Conservation (phyloP, 163 green algal genomes). For the Chloromonas sp. region DNA sequence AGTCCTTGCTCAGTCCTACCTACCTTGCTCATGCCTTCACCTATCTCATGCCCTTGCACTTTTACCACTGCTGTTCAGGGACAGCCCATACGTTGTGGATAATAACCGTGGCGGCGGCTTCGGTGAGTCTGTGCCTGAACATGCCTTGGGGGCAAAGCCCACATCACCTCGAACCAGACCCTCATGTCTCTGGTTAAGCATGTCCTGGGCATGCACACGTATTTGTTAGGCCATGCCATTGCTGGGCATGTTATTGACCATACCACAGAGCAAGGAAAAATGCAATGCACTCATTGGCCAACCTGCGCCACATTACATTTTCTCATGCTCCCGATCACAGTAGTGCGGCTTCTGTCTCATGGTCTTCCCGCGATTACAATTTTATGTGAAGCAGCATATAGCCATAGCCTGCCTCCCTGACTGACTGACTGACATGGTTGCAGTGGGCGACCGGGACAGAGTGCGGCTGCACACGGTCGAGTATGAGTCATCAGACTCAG, state of each 20-base stretch:
- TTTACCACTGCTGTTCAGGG: constrained; percentile 30
- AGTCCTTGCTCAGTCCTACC: neutral
- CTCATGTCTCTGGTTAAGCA: too few species aligned
- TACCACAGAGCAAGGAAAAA: neutral
- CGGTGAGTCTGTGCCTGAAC: constrained; percentile 29
- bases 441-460: constrained; percentile 76
- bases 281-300: neutral
- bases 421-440: neutral
- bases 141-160: too few species aligned
- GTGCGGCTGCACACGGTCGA: constrained; percentile 68
- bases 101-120: constrained; percentile 82
- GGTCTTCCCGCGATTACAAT: too few species aligned
- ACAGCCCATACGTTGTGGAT: constrained; percentile 58
- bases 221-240: neutral
- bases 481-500: constrained; percentile 63
- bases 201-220: neutral
- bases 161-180: too few species aligned
- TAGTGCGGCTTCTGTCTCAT: too few species aligned
- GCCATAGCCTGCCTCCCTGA: neutral
- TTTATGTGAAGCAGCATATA: neutral
- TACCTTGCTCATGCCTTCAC: neutral
- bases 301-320: neutral
- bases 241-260: neutral
- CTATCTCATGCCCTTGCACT: neutral
- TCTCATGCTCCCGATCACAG: too few species aligned